Conservation (phyloP, 441 rosid species). For the California macrophylla region DNA sequence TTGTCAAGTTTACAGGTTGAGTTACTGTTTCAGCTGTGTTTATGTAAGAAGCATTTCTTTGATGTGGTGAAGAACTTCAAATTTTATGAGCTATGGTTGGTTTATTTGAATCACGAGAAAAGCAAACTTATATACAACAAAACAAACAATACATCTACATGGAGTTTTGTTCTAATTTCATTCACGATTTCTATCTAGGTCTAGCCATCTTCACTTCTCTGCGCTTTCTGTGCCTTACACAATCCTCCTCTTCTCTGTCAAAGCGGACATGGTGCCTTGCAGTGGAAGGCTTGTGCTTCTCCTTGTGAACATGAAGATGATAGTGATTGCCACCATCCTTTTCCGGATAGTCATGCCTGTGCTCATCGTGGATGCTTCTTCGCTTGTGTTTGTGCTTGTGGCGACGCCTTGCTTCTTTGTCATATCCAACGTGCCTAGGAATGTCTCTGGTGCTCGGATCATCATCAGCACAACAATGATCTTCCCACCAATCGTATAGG, state of each 20-base stretch:
- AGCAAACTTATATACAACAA: too few relatives aligned
- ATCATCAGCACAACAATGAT: slow-evolving; percentile 34
- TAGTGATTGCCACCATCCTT: slow-evolving; percentile 41
- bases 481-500: slow-evolving; percentile 78
- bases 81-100: background rate
- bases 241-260: slow-evolving; percentile 27
- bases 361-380: slow-evolving; percentile 18
- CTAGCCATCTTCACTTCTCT: slow-evolving; percentile 22
- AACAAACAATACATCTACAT: too few relatives aligned
- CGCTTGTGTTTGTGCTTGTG: slow-evolving; percentile 24
- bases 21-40: slow-evolving; percentile 13
- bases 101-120: too few relatives aligned
- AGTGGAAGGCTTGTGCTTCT: slow-evolving; percentile 45
- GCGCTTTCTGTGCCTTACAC: slow-evolving; percentile 23
- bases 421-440: slow-evolving; percentile 21
- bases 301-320: slow-evolving; percentile 60
- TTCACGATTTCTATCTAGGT: too few relatives aligned
- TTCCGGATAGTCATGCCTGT: slow-evolving; percentile 29
- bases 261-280: slow-evolving; percentile 22
- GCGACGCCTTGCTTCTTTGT: slow-evolving; percentile 30
- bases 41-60: slow-evolving; percentile 5
- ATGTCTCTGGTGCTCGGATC: slow-evolving; percentile 14
- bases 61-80: slow-evolving; percentile 14
- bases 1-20: slow-evolving; percentile 5
- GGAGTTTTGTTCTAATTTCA: background rate